phyloP scores from a whole-genome alignment of 495 filamentous ascomycete species.

The Hyaloscypha finlandica region DNA sequence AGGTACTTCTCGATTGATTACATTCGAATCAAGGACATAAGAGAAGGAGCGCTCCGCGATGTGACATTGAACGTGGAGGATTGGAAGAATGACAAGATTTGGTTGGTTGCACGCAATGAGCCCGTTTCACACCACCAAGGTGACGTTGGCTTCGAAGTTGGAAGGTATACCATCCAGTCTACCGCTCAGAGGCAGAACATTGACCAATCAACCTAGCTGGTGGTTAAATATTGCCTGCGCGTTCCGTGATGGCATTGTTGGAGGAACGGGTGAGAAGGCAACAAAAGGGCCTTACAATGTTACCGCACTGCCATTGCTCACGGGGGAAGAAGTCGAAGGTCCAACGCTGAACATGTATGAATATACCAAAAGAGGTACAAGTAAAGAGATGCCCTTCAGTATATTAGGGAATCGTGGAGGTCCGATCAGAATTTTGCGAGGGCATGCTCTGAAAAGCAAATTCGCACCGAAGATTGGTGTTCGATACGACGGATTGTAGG shows the following conservation, averaged over 20 bases:
- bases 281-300: slow-evolving; percentile 40
- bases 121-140: slow-evolving; percentile 36
- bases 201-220: slow-evolving; percentile 41
- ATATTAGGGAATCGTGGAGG: slow-evolving; percentile 42
- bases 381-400: slow-evolving; percentile 39
- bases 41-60: slow-evolving; percentile 38
- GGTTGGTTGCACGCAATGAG: slow-evolving; percentile 31
- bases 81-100: slow-evolving; percentile 27
- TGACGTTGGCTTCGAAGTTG: slow-evolving; percentile 27
- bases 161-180: slow-evolving; percentile 4
- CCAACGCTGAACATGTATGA: slow-evolving; percentile 30
- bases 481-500: slow-evolving; percentile 53
- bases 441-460: slow-evolving; percentile 42
- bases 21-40: slow-evolving; percentile 36
- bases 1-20: slow-evolving; percentile 45
- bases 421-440: slow-evolving; percentile 46
- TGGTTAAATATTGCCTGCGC: slow-evolving; percentile 51
- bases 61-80: slow-evolving; percentile 34
- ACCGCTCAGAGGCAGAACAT: not conserved
- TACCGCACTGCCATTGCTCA: slow-evolving; percentile 43
- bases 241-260: slow-evolving; percentile 48
- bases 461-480: slow-evolving; percentile 48
- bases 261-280: slow-evolving; percentile 35
- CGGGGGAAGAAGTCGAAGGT: slow-evolving; percentile 42
- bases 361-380: slow-evolving; percentile 39